Base-by-base conservation (phyloP, 176 grass and related monocot genomes). In the Oryza brachyantha region DNA sequence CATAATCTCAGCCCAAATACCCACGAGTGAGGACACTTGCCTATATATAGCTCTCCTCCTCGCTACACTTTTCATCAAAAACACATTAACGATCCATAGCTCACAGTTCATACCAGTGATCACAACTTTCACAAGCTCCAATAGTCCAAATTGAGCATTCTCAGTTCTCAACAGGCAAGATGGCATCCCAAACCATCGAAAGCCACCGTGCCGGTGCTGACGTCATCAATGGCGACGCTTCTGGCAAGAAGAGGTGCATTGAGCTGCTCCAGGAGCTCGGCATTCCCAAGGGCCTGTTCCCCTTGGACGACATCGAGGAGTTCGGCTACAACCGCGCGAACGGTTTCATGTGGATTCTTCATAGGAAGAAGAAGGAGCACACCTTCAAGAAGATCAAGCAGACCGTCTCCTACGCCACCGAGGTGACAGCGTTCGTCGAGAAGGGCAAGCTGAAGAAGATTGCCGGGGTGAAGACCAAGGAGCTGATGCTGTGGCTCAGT, bases 311-410 rank as follows among this genome's bases (percentile, higher is more conserved):
- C 3, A 46, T 46, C 3, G 43, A 46, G 43, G 58, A 61, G 27
- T 62, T 62, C 3, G 52, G 52, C 1, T 62, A 29, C 2, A 62
- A 62, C 26, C 41, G 31, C 19, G 19, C 46, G 7, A 52, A 17
- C 19, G 17, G 46, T 14, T 52, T 52, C 46, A 21, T 52, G 48
- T 52, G 48, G 48, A 52, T n/a, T 52, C 5, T 52, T 21, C 48
- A n/a, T 16, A 81, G 81, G 70, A 86, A 80, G 84, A 32, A 32
- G 31, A 71, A 36, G 43, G 69, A 80, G 10, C 77, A 86, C 77
- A 81, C 77, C 5, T 86, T 81, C 70, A 80, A 81, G 50, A 80
- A 81, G 50, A 86, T 81, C 59, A 86, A 84, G 74, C 74, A 78
- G 64, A 75, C 74, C 0, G 73, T 84, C 2, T 77, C 74, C 0